Evolutionary conservation across 495 filamentous ascomycete genomes (phyloP), one percentile per base, ranked within the genome.

Genomic region (Aspergillus heteromorphus): DNA sequence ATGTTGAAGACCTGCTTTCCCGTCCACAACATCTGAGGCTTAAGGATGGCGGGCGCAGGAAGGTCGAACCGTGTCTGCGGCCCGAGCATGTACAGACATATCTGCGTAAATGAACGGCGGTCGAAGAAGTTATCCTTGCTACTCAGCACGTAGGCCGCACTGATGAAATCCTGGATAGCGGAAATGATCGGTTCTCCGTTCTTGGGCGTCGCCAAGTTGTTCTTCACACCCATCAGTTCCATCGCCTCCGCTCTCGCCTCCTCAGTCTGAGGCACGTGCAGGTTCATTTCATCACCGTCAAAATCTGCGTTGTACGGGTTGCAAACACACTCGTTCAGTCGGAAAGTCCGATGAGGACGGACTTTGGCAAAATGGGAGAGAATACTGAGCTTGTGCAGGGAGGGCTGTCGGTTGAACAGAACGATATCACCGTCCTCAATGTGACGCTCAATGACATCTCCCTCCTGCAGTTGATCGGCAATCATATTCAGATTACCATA

Each of bases 291-390:
- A 58, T 98, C 93, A 60, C 93, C 93, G 62, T 98, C 93, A 65
- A 98, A 98, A 84, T 98, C 93, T 41, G 93, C 93, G 71, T 98
- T 98, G 79, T 98, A 98, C 8, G 93, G 93, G 40, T 89, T 92
- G 66, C 93, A 98, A 6, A 95, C 93, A 81, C 93, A 97, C 66
- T 98, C 93, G 65, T 98, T 98, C 48, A 98, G 78, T 42, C 93
- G 86, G 71, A 98, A 97, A 0, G 93, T 98, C 65, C 92, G 85
- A 83, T 95, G 92, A 6, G 92, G 93, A 47, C 95, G 86, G 45
- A 98, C 83, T 66, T 95, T 96, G 54, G 85, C 93, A 62, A 84
- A 85, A 72, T 98, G 93, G 62, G 87, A 89, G 65, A 98, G 88
- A 67, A 98, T 97, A 80, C 88, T 93, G 54, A 98, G 85, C 64